Conservation (phyloP, 768 basidiomycete species). For the Tricholoma matsutake region DNA sequence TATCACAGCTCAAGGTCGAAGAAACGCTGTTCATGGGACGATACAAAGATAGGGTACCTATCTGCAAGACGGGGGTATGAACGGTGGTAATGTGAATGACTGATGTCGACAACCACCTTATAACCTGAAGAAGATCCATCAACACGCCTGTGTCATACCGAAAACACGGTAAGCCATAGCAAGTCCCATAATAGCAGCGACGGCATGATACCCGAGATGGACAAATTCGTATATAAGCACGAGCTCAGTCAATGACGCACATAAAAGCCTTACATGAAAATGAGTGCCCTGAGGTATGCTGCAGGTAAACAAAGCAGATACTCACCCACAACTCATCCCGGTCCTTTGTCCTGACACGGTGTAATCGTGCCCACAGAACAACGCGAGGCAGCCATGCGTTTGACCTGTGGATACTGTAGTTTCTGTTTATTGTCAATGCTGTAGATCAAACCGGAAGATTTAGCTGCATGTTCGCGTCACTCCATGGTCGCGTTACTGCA, state of each 20-base stretch:
- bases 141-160: conserved; percentile 1
- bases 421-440: not conserved
- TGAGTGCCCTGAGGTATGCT: not conserved
- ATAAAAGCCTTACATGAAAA: not conserved
- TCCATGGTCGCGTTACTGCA: not conserved
- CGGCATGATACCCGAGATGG: not conserved
- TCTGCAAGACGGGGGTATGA: not conserved
- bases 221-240: not conserved
- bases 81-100: no score
- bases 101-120: not conserved
- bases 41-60: not conserved
- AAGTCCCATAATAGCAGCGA: not conserved
- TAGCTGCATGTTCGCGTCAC: not conserved
- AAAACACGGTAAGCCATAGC: not conserved
- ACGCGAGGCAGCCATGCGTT: not conserved
- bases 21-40: not conserved
- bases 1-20: not conserved
- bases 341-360: not conserved
- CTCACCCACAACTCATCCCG: not conserved
- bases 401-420: not conserved
- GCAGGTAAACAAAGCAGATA: not conserved
- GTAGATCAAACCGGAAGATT: not conserved
- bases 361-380: not conserved
- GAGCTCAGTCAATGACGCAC: not conserved
- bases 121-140: not conserved